Evolutionary conservation across 2,329 filamentous ascomycete genomes (phyloP), one percentile per base, ranked within the genome.

Genomic region (Phaeosphaeriaceae sp.): DNA sequence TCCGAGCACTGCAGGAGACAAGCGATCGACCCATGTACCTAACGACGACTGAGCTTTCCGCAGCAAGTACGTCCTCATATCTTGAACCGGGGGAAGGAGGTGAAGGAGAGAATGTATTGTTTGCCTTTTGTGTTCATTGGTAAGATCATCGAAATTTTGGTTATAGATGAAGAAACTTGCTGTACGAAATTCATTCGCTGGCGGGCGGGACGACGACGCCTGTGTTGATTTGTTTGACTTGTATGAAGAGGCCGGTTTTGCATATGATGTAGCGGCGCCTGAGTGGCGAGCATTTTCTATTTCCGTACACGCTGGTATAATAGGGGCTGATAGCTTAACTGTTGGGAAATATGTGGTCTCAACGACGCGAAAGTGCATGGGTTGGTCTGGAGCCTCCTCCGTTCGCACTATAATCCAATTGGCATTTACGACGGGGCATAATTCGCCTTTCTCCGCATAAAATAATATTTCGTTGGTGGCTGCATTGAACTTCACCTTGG

Each of bases 1-100:
- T 16, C 85, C 83, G 3, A 90, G 73, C 0, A 87, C 83, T 6
- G 88, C 82, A 2, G 84, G 82, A 0, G 87, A 83, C 8, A 96
- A 79, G 15, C 80, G 74, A 17, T 83, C 77, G 56, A 74, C 71
- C 86, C 86, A 89, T 11, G 68, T 58, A 47, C 66, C 71, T n/a
- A 81, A 62, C 12, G 63, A 37, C 7, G 66, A 67, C 32, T 66
- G 67, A 64, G 76, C 76, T 18, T 72, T 70, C 11, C 70, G 68
- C 4, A 70, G 58, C 11, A 86, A 72, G 50, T 78, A 85, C 0
- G 67, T 51, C 23, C 71, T 77, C 79, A 92, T 85, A 0, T 83
- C 75, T 11, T 75, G 63, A 3, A 92, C 81, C 1, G 80, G 73
- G 0, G 89, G 89, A 2, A 91, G 74, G 1, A 81, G 78, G 11